These are phyloP conservation scores for Tolypocladium tropicale DNA, from an alignment of 2,329 filamentous ascomycete genomes.

Conservation along the genomic window DNA sequence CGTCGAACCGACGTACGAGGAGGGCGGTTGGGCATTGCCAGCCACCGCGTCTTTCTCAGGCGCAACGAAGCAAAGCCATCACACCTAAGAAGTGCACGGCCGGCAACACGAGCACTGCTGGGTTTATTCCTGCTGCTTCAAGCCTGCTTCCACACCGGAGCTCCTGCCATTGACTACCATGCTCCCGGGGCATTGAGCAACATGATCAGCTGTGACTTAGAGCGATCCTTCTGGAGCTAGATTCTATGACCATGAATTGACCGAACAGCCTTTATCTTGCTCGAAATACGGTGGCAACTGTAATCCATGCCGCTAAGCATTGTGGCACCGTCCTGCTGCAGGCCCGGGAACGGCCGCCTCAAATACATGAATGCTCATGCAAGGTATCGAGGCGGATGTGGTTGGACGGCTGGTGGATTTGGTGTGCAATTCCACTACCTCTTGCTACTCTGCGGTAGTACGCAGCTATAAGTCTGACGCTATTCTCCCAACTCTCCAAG, in stretches of 20 bases:
- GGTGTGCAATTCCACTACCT: background rate
- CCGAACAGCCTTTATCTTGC: background rate
- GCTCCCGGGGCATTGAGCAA: background rate
- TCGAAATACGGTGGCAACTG: too few relatives aligned
- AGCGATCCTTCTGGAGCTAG: too few relatives aligned
- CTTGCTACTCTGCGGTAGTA: background rate
- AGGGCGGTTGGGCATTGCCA: background rate
- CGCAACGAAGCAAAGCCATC: background rate
- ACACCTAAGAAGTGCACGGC: background rate
- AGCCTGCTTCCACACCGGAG: background rate
- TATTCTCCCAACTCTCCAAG: background rate
- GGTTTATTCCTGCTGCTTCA: background rate
- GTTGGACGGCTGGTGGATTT: background rate
- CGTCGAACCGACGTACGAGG: background rate
- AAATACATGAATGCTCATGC: slow-evolving; percentile 2
- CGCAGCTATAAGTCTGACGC: background rate
- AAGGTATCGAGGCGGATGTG: background rate
- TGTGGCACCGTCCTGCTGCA: background rate
- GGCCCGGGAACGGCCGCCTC: background rate
- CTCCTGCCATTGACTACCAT: background rate
- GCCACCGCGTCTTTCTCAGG: background rate
- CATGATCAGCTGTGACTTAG: background rate
- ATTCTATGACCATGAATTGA: too few relatives aligned
- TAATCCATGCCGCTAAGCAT: too few relatives aligned
- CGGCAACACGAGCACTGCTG: background rate